These are phyloP conservation scores for Mycena indigotica DNA, from an alignment of 768 basidiomycete genomes.

Conservation along the genomic window DNA sequence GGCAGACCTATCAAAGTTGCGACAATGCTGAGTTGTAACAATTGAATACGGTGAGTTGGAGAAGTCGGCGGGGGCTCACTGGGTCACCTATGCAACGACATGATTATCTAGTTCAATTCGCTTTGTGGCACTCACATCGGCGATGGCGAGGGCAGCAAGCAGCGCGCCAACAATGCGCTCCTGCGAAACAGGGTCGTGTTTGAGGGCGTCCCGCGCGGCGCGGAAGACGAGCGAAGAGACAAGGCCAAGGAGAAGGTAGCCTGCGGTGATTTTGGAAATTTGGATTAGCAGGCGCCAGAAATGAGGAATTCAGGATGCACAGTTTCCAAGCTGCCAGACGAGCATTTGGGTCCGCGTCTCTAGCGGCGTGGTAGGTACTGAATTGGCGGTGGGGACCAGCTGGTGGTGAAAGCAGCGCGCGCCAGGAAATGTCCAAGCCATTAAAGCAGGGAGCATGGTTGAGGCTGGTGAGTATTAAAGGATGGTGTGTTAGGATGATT, in stretches of 20 bases:
- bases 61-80: too few species aligned
- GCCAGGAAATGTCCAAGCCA: conserved; percentile 59
- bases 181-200: conserved; percentile 58
- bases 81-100: too few species aligned
- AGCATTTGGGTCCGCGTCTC: conserved; percentile 60
- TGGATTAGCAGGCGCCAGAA: conserved; percentile 21
- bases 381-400: conserved; percentile 54
- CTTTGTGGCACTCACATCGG: conserved; percentile 63
- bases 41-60: conserved; percentile 1
- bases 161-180: conserved; percentile 69
- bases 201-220: conserved; percentile 61
- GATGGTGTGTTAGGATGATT: conserved; percentile 10
- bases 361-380: conserved; percentile 34
- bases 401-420: conserved; percentile 68
- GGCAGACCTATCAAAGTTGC: conserved; percentile 64
- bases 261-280: conserved; percentile 42
- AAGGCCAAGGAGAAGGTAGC: conserved; percentile 64
- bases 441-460: conserved; percentile 38
- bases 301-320: conserved; percentile 35
- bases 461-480: conserved; percentile 30
- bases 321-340: conserved; percentile 69
- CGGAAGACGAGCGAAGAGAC: conserved; percentile 69
- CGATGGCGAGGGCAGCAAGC: conserved; percentile 64
- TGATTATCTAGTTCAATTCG: too few species aligned
- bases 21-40: conserved; percentile 46